Evolutionary conservation across 129 eudicot genomes (phyloP).

Genomic region (Silybum marianum): DNA sequence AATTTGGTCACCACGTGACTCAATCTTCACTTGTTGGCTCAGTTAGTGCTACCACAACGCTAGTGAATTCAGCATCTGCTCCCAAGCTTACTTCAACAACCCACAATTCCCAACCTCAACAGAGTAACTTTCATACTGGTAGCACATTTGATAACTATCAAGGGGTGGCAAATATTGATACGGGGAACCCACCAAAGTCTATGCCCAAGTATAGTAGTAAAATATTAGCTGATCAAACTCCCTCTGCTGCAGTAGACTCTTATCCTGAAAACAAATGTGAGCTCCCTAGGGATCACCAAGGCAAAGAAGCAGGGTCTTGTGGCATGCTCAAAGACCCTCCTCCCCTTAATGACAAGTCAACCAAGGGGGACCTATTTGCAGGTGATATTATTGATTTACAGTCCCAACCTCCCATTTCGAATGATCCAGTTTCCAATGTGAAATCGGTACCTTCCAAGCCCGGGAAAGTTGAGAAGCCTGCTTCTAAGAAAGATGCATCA

Average conservation of each 20-base stretch:
- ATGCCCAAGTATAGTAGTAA: constrained; percentile 27
- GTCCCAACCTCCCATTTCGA: constrained; percentile 46
- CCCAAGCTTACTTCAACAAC: constrained; percentile 79
- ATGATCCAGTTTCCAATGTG: constrained; percentile 38
- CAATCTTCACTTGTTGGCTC: constrained; percentile 79
- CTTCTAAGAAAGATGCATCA: constrained; percentile 52
- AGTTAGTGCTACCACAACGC: constrained; percentile 74
- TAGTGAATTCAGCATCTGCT: constrained; percentile 65
- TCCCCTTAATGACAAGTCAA: constrained; percentile 41
- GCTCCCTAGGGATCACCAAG: constrained; percentile 29
- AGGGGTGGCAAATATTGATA: constrained; percentile 24
- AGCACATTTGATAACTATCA: constrained; percentile 29
- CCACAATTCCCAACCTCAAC: constrained; percentile 44
- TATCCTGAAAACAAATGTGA: constrained; percentile 33
- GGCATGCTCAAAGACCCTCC: constrained; percentile 37
- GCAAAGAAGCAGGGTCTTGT: constrained; percentile 33
- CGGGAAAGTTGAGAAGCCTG: constrained; percentile 60
- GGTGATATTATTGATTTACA: constrained; percentile 45
- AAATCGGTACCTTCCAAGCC: constrained; percentile 57
- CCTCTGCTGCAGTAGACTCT: constrained; percentile 18
- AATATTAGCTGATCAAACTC: constrained; percentile 38
- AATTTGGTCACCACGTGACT: constrained; percentile 62
- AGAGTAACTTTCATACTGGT: constrained; percentile 7
- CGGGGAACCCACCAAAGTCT: constrained; percentile 31
- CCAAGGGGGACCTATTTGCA: constrained; percentile 32